A percentile compares a stretch with the other conserved stretches of the same genome.
These are phyloP conservation scores for Pyrenophora tritici-repentis DNA, from an alignment of 2,329 filamentous ascomycete species.

Conservation along the genomic window DNA sequence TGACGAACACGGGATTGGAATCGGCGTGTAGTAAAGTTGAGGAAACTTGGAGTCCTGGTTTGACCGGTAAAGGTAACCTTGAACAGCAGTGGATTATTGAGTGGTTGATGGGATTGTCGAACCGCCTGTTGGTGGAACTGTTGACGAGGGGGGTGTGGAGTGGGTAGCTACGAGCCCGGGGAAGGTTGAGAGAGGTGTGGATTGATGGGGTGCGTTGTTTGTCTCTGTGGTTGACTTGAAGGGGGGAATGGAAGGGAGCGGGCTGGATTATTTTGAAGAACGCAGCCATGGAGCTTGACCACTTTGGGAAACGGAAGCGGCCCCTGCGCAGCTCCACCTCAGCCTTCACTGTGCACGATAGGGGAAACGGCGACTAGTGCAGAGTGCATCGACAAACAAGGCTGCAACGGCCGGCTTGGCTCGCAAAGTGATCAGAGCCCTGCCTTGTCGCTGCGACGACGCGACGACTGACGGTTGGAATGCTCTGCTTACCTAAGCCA, in stretches of 20 bases:
- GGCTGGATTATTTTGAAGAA: conserved; percentile 22
- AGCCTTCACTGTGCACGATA: conserved; percentile 9
- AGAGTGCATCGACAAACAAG: no score
- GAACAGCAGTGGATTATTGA: conserved; percentile 40
- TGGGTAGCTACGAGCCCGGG: conserved; percentile 57
- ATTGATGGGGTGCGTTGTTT: conserved; percentile 37
- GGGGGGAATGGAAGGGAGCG: conserved; percentile 33
- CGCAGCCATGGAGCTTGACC: conserved; percentile 30
- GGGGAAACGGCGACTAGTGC: conserved; percentile 14
- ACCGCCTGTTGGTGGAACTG: conserved; percentile 55
- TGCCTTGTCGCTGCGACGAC: no score
- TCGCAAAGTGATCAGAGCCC: background rate
- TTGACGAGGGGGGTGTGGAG: conserved; percentile 57
- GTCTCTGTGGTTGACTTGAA: conserved; percentile 43
- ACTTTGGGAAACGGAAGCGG: conserved; percentile 34
- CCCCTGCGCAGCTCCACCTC: conserved; percentile 24
- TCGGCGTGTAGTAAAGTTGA: conserved; percentile 42
- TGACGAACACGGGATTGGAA: conserved; percentile 59
- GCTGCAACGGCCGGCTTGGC: background rate
- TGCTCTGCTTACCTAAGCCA: background rate
- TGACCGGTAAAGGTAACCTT: conserved; percentile 48
- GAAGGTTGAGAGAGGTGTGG: conserved; percentile 38
- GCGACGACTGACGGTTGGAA: background rate
- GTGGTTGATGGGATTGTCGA: conserved; percentile 48
- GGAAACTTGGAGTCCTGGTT: conserved; percentile 52